Conservation (phyloP, 495 filamentous ascomycete genomes). For the Lentithecium fluviatile region DNA sequence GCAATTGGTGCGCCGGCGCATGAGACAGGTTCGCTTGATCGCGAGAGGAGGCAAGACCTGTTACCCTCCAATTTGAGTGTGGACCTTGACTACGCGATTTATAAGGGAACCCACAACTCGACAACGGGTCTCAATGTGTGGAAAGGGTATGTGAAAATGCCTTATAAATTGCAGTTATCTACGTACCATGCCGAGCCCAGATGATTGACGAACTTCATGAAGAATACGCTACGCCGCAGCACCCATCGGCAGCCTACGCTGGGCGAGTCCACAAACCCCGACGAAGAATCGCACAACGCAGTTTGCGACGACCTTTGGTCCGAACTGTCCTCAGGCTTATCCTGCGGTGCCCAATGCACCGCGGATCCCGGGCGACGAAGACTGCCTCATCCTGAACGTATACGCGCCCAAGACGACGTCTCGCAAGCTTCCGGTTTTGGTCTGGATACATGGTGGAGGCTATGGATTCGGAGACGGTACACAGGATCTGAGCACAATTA, state of each 20-base stretch:
- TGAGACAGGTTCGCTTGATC: neutral
- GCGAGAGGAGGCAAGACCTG: neutral
- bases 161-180: too few relatives aligned
- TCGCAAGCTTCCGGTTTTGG: slow-evolving; percentile 30
- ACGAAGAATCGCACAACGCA: slow-evolving; percentile 24
- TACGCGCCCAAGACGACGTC: slow-evolving; percentile 15
- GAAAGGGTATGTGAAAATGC: slow-evolving; percentile 16
- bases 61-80: slow-evolving; percentile 13
- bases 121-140: slow-evolving; percentile 22
- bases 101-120: slow-evolving; percentile 13
- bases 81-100: slow-evolving; percentile 28
- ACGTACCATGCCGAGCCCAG: neutral
- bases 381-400: slow-evolving; percentile 39
- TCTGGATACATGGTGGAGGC: slow-evolving; percentile 44
- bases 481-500: slow-evolving; percentile 33
- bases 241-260: slow-evolving; percentile 31
- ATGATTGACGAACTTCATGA: neutral
- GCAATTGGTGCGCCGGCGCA: neutral
- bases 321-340: slow-evolving; percentile 15
- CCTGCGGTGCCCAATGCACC: slow-evolving; percentile 10
- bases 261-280: slow-evolving; percentile 38
- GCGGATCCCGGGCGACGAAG: slow-evolving; percentile 29
- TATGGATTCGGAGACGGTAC: slow-evolving; percentile 36
- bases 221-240: slow-evolving; percentile 29
- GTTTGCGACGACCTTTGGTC: slow-evolving; percentile 1